A percentile compares a stretch with the other conserved stretches of the same genome.
These are phyloP conservation scores for Trypanosoma vivax DNA, from an alignment of 208 protist species.

Conservation along the genomic window DNA sequence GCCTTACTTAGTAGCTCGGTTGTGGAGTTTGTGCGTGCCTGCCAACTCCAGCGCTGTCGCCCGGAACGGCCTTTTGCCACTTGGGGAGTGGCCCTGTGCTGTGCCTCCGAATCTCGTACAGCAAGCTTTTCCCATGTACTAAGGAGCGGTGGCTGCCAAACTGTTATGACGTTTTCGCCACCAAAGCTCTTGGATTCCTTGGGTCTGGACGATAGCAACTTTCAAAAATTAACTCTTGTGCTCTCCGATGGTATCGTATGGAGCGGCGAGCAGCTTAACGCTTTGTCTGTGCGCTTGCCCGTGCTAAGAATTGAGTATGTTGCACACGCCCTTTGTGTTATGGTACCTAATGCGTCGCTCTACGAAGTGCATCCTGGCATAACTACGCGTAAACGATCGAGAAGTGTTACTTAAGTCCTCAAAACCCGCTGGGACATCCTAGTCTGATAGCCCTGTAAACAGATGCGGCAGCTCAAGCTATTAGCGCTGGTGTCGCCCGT, in stretches of 20 bases:
- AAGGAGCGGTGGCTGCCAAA: conserved; percentile 35
- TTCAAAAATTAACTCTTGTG: conserved; percentile 18
- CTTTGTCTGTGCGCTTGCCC: conserved; percentile 8
- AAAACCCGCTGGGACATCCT: too few species aligned
- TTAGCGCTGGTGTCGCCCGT: too few species aligned
- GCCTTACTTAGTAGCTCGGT: conserved; percentile 21
- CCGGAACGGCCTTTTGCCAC: conserved; percentile 27
- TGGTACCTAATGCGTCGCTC: conserved; percentile 15
- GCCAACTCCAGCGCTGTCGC: conserved; percentile 28
- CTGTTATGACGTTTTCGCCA: conserved; percentile 4
- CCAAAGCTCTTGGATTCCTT: conserved; percentile 1
- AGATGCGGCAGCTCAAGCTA: too few species aligned
- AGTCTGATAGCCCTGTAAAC: too few species aligned
- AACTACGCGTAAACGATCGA: conserved; percentile 13
- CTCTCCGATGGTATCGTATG: conserved; percentile 56
- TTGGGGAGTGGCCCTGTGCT: conserved; percentile 52
- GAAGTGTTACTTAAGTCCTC: too few species aligned
- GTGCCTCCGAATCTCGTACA: conserved; percentile 17
- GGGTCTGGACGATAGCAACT: neutral
- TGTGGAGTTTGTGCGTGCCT: conserved; percentile 33
- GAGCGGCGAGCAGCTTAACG: conserved; percentile 28
- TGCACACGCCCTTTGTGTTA: conserved; percentile 46
- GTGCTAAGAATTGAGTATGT: conserved; percentile 62
- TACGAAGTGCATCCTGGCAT: conserved; percentile 20
- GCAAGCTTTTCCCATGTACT: conserved; percentile 53